Conservation (phyloP, 192 early-diverging fungal species). For the Backusella westeae region DNA sequence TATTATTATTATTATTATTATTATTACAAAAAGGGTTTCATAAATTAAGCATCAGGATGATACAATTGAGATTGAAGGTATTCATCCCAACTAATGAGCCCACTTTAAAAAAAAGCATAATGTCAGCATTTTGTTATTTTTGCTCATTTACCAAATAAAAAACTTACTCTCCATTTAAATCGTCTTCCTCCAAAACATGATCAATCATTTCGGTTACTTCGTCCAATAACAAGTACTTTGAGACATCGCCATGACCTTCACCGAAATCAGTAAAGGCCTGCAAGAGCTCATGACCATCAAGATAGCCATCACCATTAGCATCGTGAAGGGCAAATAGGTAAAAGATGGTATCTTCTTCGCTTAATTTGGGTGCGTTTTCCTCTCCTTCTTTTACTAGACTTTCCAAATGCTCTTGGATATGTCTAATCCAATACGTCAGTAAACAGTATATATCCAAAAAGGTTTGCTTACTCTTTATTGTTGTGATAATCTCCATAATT, state of each 20-base stretch:
- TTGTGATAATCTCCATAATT: conserved; percentile 32
- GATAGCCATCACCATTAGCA: conserved; percentile 62
- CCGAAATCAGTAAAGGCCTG: conserved; percentile 51
- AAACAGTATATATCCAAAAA: background rate
- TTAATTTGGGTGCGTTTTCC: conserved; percentile 34
- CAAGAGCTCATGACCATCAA: conserved; percentile 80
- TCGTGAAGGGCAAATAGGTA: conserved; percentile 76
- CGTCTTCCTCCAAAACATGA: conserved; percentile 72
- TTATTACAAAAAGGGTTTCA: background rate
- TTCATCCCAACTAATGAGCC: conserved; percentile 57
- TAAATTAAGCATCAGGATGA: conserved; percentile 27
- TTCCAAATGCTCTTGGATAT: conserved; percentile 54
- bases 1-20: background rate
- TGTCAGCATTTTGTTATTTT: background rate
- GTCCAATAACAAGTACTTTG: conserved; percentile 32
- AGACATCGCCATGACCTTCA: conserved; percentile 24
- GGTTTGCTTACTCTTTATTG: conserved; percentile 27
- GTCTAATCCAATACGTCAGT: conserved; percentile 29
- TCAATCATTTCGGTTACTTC: conserved; percentile 69
- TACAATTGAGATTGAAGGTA: conserved; percentile 53
- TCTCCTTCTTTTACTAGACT: conserved; percentile 9
- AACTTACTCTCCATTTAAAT: conserved; percentile 71
- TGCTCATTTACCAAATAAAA: background rate
- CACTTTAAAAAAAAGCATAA: conserved; percentile 30
- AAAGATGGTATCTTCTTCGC: conserved; percentile 59